Evolutionary conservation across 192 early-diverging fungal genomes (phyloP).

Genomic region (Nowakowskiella sp.): DNA sequence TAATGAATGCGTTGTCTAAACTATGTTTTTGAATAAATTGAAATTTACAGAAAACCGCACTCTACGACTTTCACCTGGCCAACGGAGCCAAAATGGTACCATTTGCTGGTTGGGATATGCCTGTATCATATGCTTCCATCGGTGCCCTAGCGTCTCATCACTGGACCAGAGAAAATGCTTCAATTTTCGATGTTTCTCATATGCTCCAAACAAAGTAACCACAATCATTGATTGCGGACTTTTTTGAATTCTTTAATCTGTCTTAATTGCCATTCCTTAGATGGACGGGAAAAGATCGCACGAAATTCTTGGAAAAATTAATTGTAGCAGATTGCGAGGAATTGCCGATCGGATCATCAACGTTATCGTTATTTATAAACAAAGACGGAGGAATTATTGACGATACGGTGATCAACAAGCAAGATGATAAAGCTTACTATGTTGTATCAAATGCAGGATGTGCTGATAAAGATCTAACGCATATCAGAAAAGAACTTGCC

Average conservation of each 20-base stretch:
- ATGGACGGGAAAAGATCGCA: constrained; percentile 76
- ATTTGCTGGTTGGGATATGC: constrained; percentile 97
- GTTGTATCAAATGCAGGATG: constrained; percentile 95
- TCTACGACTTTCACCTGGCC: constrained; percentile 87
- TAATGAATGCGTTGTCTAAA: too few relatives aligned
- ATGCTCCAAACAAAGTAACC: constrained; percentile 88
- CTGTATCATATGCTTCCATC: constrained; percentile 77
- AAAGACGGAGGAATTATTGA: constrained; percentile 96
- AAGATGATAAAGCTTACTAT: constrained; percentile 62
- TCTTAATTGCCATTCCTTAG: constrained; percentile 21
- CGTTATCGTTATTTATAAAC: constrained; percentile 92
- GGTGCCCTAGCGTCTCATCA: constrained; percentile 86
- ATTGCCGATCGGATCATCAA: constrained; percentile 69
- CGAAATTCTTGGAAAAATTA: constrained; percentile 80
- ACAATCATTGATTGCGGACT: not conserved
- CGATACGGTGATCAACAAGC: constrained; percentile 92
- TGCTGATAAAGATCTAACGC: constrained; percentile 90
- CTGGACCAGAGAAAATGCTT: constrained; percentile 78
- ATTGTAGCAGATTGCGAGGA: constrained; percentile 80
- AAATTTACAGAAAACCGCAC: constrained; percentile 59
- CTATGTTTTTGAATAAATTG: too few relatives aligned
- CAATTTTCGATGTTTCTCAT: constrained; percentile 96
- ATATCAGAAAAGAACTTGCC: constrained; percentile 71
- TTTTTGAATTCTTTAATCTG: too few relatives aligned
- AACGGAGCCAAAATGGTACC: constrained; percentile 95